These are phyloP conservation scores for Tetraselmis chui DNA, from an alignment of 139 green algal genomes.

Conservation along the genomic window DNA sequence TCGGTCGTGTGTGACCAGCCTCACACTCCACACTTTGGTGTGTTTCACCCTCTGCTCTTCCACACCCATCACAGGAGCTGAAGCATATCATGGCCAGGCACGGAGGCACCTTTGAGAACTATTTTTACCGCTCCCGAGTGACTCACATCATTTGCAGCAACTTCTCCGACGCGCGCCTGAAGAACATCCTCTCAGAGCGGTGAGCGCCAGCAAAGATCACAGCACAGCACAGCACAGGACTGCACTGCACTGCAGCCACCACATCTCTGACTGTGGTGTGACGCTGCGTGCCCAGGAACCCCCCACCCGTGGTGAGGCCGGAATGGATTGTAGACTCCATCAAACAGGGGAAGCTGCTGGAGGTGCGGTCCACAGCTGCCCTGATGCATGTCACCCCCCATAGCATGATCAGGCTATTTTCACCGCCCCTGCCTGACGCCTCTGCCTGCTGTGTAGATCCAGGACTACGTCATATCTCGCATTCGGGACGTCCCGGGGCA, in stretches of 20 bases:
- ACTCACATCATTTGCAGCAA: conserved; percentile 91
- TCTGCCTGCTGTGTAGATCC: conserved; percentile 14
- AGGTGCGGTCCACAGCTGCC: conserved; percentile 28
- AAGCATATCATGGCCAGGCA: conserved; percentile 86
- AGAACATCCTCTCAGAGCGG: conserved; percentile 14
- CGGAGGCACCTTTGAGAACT: conserved; percentile 84
- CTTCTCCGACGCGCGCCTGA: conserved; percentile 84
- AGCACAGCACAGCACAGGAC: no score
- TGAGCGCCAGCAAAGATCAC: no score
- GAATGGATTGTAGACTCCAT: conserved; percentile 75
- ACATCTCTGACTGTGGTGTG: no score
- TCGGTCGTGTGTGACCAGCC: no score
- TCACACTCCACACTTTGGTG: no score
- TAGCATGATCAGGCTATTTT: conserved; percentile 8
- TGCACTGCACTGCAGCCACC: no score
- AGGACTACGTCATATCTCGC: conserved; percentile 28
- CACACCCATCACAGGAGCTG: conserved; percentile 67
- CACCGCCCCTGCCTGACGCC: background rate
- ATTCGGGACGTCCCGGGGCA: conserved; percentile 43
- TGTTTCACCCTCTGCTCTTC: background rate
- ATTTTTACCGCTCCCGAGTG: conserved; percentile 51
- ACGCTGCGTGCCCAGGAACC: conserved; percentile 34
- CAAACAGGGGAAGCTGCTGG: conserved; percentile 44
- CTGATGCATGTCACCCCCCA: conserved; percentile 7
- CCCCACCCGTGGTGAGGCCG: conserved; percentile 58